These are phyloP conservation scores for Cladosporium sp. DNA, from an alignment of 2,329 filamentous ascomycete genomes.

Conservation along the genomic window DNA sequence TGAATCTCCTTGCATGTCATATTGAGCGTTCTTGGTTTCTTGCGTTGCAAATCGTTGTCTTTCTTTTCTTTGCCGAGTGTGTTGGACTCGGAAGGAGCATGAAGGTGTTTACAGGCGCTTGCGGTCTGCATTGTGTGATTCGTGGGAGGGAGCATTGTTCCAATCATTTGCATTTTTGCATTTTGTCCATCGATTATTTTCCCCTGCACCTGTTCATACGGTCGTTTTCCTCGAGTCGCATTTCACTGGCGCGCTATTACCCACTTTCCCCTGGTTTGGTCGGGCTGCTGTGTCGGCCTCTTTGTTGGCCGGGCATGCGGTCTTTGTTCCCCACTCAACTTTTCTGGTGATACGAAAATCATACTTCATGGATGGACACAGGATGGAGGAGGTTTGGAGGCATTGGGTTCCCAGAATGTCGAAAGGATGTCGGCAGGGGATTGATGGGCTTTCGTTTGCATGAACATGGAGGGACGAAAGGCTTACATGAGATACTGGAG, in stretches of 20 bases:
- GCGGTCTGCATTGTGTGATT: constrained; percentile 9
- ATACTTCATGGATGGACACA: background rate
- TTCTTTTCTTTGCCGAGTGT: background rate
- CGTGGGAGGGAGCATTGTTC: background rate
- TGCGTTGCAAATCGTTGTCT: background rate
- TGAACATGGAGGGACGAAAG: too few species aligned
- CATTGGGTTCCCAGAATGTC: too few species aligned
- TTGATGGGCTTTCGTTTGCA: too few species aligned
- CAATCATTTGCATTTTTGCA: background rate
- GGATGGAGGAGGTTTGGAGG: too few species aligned
- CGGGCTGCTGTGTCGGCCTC: background rate
- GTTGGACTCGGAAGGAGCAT: background rate
- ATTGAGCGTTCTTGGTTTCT: constrained; percentile 10
- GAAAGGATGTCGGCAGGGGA: too few species aligned
- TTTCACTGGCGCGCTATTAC: constrained; percentile 14
- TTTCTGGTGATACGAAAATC: background rate
- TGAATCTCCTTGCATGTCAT: constrained; percentile 4
- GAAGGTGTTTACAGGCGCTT: background rate
- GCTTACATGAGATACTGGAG: too few species aligned
- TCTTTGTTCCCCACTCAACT: background rate
- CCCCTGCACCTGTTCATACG: background rate
- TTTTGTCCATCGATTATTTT: background rate
- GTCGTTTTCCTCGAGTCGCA: background rate
- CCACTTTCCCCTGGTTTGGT: background rate
- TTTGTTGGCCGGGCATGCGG: background rate